Evolutionary conservation across 164 flowering plant species (phyloP).

Genomic region (Akebia trifoliata): DNA sequence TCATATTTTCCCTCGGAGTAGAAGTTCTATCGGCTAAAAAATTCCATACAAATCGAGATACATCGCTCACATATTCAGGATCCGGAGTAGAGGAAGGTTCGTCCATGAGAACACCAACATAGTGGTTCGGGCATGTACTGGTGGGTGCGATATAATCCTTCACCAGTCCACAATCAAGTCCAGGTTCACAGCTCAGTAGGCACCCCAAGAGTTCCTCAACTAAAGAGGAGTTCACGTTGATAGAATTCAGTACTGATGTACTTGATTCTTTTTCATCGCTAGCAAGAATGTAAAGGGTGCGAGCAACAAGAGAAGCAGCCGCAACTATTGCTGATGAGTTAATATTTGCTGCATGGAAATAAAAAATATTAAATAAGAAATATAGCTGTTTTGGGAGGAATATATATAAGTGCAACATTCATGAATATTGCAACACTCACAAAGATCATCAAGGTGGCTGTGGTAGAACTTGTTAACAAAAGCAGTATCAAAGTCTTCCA

Average conservation of each 20-base stretch:
- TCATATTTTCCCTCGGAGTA: constrained; percentile 23
- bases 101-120: constrained; percentile 77
- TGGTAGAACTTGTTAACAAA: constrained; percentile 79
- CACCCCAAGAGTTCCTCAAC: constrained; percentile 81
- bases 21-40: constrained; percentile 86
- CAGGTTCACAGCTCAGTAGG: constrained; percentile 76
- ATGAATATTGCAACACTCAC: constrained; percentile 37
- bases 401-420: background rate
- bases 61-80: constrained; percentile 43
- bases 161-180: constrained; percentile 77
- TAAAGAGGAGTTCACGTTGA: constrained; percentile 62
- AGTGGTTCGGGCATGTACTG: constrained; percentile 67
- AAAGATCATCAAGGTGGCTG: constrained; percentile 74
- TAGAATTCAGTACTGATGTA: constrained; percentile 34
- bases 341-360: constrained; percentile 63
- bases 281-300: constrained; percentile 76
- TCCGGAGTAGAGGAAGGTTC: constrained; percentile 57
- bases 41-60: constrained; percentile 83
- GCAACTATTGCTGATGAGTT: constrained; percentile 69
- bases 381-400: background rate
- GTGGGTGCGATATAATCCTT: constrained; percentile 54
- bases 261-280: constrained; percentile 33
- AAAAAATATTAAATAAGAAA: constrained; percentile 7
- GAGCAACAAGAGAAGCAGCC: constrained; percentile 86
- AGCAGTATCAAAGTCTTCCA: constrained; percentile 78